These are phyloP conservation scores for Pichia norvegensis DNA, from an alignment of 1,139 yeast species.

Conservation along the genomic window DNA sequence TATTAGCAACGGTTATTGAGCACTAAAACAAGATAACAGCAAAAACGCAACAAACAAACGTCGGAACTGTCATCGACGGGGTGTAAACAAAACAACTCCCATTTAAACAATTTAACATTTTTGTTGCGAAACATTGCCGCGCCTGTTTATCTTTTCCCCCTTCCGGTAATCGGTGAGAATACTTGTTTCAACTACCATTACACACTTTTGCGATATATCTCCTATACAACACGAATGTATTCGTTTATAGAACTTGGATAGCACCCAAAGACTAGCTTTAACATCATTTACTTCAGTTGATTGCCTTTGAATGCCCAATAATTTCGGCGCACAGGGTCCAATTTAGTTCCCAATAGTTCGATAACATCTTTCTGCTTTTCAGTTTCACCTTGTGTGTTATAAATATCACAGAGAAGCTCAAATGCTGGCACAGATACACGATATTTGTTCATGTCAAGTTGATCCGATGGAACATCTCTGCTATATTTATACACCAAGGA, in stretches of 20 bases:
- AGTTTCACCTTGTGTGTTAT: constrained; percentile 27
- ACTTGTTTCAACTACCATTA: neutral
- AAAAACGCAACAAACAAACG: neutral
- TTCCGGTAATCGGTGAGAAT: neutral
- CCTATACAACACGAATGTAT: no score
- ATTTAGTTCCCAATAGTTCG: constrained; percentile 39
- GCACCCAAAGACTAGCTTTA: no score
- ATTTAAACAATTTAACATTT: neutral
- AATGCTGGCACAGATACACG: constrained; percentile 57
- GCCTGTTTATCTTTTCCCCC: constrained; percentile 8
- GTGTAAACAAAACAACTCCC: constrained; percentile 1
- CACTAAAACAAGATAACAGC: neutral
- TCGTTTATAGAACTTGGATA: no score
- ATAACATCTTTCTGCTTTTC: constrained; percentile 38
- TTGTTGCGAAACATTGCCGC: constrained; percentile 2
- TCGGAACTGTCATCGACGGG: neutral
- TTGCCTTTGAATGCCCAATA: constrained; percentile 43
- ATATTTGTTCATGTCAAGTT: constrained; percentile 22
- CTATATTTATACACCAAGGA: constrained; percentile 34
- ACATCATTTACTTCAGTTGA: neutral
- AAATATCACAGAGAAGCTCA: constrained; percentile 53
- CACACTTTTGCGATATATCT: neutral
- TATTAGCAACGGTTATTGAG: neutral
- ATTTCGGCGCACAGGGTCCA: constrained; percentile 61
- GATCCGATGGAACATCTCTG: neutral